Base-by-base conservation (phyloP, 116 monocot species). In the Dioscorea cayenensis region DNA sequence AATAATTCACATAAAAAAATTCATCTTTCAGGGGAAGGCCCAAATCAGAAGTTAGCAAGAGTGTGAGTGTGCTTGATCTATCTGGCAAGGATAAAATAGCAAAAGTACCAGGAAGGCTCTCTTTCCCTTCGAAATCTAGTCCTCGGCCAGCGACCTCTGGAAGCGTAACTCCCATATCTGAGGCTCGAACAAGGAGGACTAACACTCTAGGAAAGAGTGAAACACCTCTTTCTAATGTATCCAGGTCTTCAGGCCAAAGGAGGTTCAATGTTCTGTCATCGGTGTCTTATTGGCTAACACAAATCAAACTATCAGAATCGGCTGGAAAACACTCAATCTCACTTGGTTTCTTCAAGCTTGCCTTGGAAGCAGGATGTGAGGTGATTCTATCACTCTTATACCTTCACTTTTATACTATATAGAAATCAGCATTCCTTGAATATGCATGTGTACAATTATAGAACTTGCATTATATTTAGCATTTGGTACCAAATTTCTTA, bases 311-410 rank as follows among this genome's bases (percentile, higher is more conserved):
- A 10, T 80, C 95, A 17, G 91, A 95, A 68, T 76, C 89, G 4
- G 83, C 81, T 66, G 78, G 81, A 28, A 95, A 89, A 67, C 95
- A 91, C 63, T 81, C 81, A n/a, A 60, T 95, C 55, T 89, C 91
- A 19, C 84, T 95, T 74, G 91, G 87, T 0, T 95, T 95, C 79
- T 95, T 95, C 72, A 89, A 80, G 77, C 95, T 95, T 72, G 95
- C 95, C 4, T 60, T 85, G 72, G 95, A 91, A 18, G 82, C 85
- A 23, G 91, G 83, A 73, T 91, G 89, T 70, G 95, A 91, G 91
- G 95, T 95, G 75, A 55, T 55, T 16, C n/a, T 18, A 55, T 11
- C 18, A 55, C 55, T 55, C 7, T 17, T 55, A 16, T 16, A 55
- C n/a, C n/a, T 55, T 55, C 11, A 6, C 43, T 12, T 43, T 32